phyloP scores from a whole-genome alignment of 129 eudicot species.

The Tagetes erecta region DNA sequence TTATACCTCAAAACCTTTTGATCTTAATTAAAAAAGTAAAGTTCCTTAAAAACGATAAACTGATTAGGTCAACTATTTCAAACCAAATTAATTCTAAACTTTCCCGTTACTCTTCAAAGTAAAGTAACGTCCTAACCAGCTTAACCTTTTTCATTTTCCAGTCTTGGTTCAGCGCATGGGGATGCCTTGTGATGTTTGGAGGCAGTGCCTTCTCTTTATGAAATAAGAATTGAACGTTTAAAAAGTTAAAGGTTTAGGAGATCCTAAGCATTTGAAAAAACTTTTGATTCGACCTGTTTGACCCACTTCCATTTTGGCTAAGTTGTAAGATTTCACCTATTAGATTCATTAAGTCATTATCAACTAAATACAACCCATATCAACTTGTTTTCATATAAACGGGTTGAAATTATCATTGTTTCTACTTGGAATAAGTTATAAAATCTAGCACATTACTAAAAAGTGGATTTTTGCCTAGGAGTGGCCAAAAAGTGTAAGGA shows the following conservation, averaged over 20 bases:
- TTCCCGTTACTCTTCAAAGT: neutral
- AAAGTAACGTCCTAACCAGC: neutral
- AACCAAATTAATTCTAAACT: neutral
- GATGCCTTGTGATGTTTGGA: neutral
- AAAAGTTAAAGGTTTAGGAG: neutral
- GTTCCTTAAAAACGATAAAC: neutral
- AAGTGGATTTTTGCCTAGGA: constrained; percentile 43
- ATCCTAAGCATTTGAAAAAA: neutral
- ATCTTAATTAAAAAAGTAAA: neutral
- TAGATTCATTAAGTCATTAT: neutral
- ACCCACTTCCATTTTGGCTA: neutral
- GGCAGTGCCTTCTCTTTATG: neutral
- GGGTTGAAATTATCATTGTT: neutral
- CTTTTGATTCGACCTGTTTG: neutral
- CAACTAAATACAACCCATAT: neutral
- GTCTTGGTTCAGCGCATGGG: neutral
- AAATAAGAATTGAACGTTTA: neutral
- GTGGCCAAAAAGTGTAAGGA: constrained; percentile 41
- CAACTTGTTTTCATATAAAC: neutral
- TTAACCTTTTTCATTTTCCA: neutral
- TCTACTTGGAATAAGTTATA: constrained; percentile 10
- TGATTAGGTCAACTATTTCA: neutral
- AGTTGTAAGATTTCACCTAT: neutral
- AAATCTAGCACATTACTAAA: constrained; percentile 19
- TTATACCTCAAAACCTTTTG: neutral